Base-by-base conservation (phyloP, 2,329 filamentous ascomycete species). In the Stagonosporopsis chrysanthemi region DNA sequence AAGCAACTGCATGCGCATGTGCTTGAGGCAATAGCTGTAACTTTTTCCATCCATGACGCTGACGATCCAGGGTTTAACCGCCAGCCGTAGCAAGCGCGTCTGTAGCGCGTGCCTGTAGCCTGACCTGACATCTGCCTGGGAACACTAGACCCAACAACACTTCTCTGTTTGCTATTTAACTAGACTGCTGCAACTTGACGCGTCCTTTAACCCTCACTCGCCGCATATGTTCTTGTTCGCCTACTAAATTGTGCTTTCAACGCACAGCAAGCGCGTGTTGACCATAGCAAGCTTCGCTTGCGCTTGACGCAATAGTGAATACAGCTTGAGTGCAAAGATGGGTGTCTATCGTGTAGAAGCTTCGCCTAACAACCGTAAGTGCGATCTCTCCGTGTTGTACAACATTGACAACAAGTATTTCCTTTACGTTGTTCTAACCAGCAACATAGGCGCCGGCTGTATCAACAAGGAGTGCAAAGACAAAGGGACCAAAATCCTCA, bases 381-480 rank as follows among this genome's bases (percentile, higher is more conserved):
- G 17, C 5, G 36, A 19, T 11, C 3, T 7, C 17, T 19, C 17
- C 26, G 15, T 15, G 26, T n/a, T 29, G 24, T 17, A 19, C n/a
- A 29, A 9, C 22, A 14, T 24, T 14, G 3, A 41, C 29, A 31
- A 31, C 29, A 31, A 31, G 11, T 11, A 31, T 31, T 1, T 12
- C 12, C 29, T 14, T 14, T 31, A 3, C 29, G 11, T 31, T 24
- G n/a, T 35, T 12, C 52, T 55, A 7, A 55, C 19, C 4, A 3
- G 3, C 3, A 14, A 17, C 29, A 9, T 26, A 55, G 52, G 52
- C 38, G 52, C 52, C n/a, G 85, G 80, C 47, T 98, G 93, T 80
- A 83, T 88, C 61, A 69, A 68, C 56, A 88, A 88, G 71, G 82
- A 87, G 61, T 97, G 94, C 83, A 92, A 92, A 76, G 83, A 89